These are phyloP conservation scores for Aspergillus versicolor DNA, from an alignment of 2,329 filamentous ascomycete species.

Conservation along the genomic window DNA sequence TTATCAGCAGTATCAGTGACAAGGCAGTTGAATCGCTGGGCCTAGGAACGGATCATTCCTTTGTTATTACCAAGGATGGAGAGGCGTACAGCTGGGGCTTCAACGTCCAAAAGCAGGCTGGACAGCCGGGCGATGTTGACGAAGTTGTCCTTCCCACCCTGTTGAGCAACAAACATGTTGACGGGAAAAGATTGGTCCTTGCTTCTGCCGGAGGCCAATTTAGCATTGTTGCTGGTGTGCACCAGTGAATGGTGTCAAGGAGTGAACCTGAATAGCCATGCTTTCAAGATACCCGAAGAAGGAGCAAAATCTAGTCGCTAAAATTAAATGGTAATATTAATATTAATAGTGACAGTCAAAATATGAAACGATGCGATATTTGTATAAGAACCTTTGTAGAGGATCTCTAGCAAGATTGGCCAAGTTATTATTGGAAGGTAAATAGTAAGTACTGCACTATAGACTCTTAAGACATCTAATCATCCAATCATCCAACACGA, in stretches of 20 bases:
- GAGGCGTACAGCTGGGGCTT: constrained; percentile 74
- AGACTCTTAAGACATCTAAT: background rate
- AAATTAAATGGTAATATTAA: too few species aligned
- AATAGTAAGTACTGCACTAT: background rate
- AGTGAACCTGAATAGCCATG: background rate
- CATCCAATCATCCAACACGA: background rate
- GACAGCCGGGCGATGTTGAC: constrained; percentile 31
- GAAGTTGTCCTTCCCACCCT: constrained; percentile 69
- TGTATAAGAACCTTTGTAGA: too few species aligned
- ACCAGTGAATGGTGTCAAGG: background rate
- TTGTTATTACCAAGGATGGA: constrained; percentile 65
- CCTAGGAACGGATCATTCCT: constrained; percentile 63
- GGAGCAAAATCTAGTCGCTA: too few species aligned
- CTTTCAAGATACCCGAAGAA: too few species aligned
- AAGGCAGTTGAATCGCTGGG: constrained; percentile 5
- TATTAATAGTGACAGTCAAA: too few species aligned
- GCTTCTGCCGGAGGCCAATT: constrained; percentile 76
- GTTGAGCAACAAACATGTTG: constrained; percentile 70
- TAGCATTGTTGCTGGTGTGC: constrained; percentile 17
- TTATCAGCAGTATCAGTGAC: constrained; percentile 2
- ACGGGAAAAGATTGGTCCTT: constrained; percentile 66
- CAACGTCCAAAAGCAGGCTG: constrained; percentile 78
- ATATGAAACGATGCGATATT: too few species aligned
- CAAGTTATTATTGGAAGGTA: too few species aligned
- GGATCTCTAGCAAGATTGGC: too few species aligned